Percentiles rank a stretch among this genome's conserved stretches.
Conservation (phyloP, 2,329 filamentous ascomycete genomes). For the Neonectria faginata region DNA sequence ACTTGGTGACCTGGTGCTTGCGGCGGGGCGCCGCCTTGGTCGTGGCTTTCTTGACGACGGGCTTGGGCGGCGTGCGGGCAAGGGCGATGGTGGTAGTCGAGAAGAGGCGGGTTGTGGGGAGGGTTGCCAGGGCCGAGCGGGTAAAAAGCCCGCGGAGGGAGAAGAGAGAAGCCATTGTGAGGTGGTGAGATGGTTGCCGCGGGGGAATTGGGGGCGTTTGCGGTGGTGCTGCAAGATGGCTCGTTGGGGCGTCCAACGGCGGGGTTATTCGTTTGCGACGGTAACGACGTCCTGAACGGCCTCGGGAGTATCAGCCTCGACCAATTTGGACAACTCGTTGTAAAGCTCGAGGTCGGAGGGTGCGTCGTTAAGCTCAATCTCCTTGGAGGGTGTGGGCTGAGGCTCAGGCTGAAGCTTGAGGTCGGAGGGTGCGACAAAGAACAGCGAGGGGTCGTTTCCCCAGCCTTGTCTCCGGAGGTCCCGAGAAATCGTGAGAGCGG, state of each 20-base stretch:
- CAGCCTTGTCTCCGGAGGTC: constrained; percentile 9
- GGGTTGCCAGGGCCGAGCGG: constrained; percentile 32
- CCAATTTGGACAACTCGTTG: background rate
- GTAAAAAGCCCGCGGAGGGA: constrained; percentile 49
- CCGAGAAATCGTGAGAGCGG: constrained; percentile 10
- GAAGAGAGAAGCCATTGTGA: constrained; percentile 46
- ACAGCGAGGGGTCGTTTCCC: background rate
- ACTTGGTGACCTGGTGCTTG: constrained; percentile 48
- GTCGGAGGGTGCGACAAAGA: background rate
- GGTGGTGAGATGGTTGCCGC: constrained; percentile 18
- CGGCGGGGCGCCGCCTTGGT: constrained; percentile 42
- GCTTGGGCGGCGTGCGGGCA: constrained; percentile 47
- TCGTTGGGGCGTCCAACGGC: background rate
- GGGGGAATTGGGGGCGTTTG: constrained; percentile 1
- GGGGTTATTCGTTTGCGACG: background rate
- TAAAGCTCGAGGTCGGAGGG: background rate
- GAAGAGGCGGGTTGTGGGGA: constrained; percentile 44
- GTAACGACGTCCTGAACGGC: background rate
- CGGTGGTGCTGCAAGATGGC: too few relatives aligned
- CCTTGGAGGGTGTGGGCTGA: too few relatives aligned
- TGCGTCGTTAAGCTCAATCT: too few relatives aligned
- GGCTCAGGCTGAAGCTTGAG: background rate
- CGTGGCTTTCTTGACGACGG: constrained; percentile 39
- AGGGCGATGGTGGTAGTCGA: constrained; percentile 49
- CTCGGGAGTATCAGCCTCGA: background rate